Conservation (phyloP, 805 yeast species). For the Metschnikowia cubensis region DNA sequence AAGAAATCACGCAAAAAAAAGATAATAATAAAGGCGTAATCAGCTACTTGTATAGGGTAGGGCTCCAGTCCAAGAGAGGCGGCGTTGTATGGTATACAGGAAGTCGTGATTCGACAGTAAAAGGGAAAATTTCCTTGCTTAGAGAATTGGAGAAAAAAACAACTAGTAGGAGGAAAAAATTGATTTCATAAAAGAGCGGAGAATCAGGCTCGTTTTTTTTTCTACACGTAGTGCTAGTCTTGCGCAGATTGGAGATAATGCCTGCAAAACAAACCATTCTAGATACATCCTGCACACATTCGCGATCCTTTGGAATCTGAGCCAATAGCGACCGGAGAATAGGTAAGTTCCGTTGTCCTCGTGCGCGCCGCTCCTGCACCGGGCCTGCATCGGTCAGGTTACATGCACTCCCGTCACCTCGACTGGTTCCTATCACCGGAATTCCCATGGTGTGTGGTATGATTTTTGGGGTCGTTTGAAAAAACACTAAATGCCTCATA, state of each 20-base stretch:
- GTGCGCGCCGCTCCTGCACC: constrained; percentile 3
- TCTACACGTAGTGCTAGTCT: not conserved
- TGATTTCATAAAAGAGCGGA: not conserved
- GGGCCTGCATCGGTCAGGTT: not conserved
- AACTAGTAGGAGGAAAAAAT: constrained; percentile 1
- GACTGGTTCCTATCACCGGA: not conserved
- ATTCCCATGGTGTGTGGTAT: not conserved
- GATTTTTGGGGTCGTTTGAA: not conserved
- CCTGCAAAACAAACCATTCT: not conserved
- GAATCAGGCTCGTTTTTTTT: constrained; percentile 3
- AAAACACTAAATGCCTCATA: not conserved
- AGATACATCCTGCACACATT: not conserved
- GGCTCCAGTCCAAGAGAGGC: not conserved
- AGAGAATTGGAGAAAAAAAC: not conserved
- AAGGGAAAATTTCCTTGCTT: not conserved
- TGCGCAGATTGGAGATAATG: constrained; percentile 4
- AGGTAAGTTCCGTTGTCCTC: not conserved
- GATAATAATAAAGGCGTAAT: not conserved
- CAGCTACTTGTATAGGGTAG: constrained; percentile 1
- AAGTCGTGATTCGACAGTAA: not conserved
- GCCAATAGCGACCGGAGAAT: constrained; percentile 1
- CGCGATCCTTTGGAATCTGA: not conserved
- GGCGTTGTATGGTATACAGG: not conserved
- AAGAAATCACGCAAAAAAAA: constrained; percentile 1
- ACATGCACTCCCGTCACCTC: not conserved